Percentiles rank a stretch among this genome's conserved stretches.
phyloP scores from a whole-genome alignment of 140 eudicot species.

The Anethum foeniculum region DNA sequence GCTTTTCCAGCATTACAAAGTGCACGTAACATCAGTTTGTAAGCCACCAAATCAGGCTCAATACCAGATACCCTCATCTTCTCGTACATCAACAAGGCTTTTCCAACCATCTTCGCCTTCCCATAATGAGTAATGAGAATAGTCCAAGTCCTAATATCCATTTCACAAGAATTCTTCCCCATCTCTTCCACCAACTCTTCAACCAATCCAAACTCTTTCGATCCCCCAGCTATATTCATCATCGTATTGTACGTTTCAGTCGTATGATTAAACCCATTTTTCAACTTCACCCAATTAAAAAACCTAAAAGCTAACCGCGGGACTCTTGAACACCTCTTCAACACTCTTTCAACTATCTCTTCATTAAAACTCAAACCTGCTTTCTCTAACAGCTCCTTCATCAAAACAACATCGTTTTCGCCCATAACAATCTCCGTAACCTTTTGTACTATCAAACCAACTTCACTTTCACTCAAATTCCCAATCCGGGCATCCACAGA shows the following conservation, averaged over 20 bases:
- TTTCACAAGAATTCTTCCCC: slow-evolving; percentile 43
- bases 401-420: slow-evolving; percentile 21
- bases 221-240: slow-evolving; percentile 55
- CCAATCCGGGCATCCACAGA: slow-evolving; percentile 16
- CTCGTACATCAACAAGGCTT: slow-evolving; percentile 55
- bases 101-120: slow-evolving; percentile 53
- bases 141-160: slow-evolving; percentile 68
- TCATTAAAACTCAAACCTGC: slow-evolving; percentile 26
- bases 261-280: slow-evolving; percentile 28
- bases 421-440: slow-evolving; percentile 49
- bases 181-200: slow-evolving; percentile 55
- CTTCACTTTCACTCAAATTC: slow-evolving; percentile 30
- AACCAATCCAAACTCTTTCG: slow-evolving; percentile 39
- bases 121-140: slow-evolving; percentile 58
- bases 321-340: slow-evolving; percentile 78
- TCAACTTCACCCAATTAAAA: slow-evolving; percentile 46
- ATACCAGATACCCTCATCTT: slow-evolving; percentile 49
- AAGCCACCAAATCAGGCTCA: slow-evolving; percentile 58
- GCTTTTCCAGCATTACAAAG: slow-evolving; percentile 54
- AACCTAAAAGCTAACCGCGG: slow-evolving; percentile 60
- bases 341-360: slow-evolving; percentile 60
- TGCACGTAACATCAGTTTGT: slow-evolving; percentile 39
- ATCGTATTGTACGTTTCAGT: slow-evolving; percentile 43
- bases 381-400: slow-evolving; percentile 52
- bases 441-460: slow-evolving; percentile 40